phyloP scores from a whole-genome alignment of 768 basidiomycete species.

The Tephrocybe sp. region DNA sequence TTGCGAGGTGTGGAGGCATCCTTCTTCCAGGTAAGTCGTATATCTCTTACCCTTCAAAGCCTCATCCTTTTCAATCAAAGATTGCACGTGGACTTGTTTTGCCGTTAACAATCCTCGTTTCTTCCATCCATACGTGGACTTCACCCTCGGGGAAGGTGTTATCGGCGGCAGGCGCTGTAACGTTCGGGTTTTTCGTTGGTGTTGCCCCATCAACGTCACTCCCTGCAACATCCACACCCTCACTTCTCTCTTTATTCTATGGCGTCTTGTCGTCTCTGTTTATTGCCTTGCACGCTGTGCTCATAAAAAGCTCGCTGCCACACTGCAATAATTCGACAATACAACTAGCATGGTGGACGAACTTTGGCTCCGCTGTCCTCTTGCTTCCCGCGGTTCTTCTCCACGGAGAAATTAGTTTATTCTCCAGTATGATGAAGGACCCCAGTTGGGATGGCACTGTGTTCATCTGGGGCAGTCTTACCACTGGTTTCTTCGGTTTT shows the following conservation, averaged over 20 bases:
- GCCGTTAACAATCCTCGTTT: conserved; percentile 78
- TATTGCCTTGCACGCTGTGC: conserved; percentile 74
- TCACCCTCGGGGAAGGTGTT: conserved; percentile 56
- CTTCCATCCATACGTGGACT: conserved; percentile 56
- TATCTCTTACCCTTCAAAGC: neutral
- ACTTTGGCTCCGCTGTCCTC: conserved; percentile 64
- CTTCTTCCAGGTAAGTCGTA: conserved; percentile 65
- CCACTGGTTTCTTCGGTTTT: conserved; percentile 82
- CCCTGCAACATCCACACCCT: conserved; percentile 44
- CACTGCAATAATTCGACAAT: conserved; percentile 71
- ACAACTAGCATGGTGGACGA: conserved; percentile 79
- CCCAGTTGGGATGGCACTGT: conserved; percentile 49
- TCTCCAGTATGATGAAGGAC: conserved; percentile 35
- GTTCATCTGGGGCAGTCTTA: conserved; percentile 63
- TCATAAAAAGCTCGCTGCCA: conserved; percentile 71
- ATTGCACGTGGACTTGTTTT: conserved; percentile 85
- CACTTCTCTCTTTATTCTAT: conserved; percentile 61
- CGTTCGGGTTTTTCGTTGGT: conserved; percentile 76
- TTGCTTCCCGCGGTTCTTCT: conserved; percentile 65
- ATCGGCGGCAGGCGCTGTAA: conserved; percentile 61
- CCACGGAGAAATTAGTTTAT: conserved; percentile 47
- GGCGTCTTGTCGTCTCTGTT: conserved; percentile 72
- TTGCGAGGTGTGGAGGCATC: conserved; percentile 77
- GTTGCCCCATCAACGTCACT: conserved; percentile 55
- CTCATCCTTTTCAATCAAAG: conserved; percentile 31